A percentile compares a stretch with the other conserved stretches of the same genome.
Evolutionary conservation across 2,329 filamentous ascomycete genomes (phyloP).

Genomic region (Clarireedia sp.): DNA sequence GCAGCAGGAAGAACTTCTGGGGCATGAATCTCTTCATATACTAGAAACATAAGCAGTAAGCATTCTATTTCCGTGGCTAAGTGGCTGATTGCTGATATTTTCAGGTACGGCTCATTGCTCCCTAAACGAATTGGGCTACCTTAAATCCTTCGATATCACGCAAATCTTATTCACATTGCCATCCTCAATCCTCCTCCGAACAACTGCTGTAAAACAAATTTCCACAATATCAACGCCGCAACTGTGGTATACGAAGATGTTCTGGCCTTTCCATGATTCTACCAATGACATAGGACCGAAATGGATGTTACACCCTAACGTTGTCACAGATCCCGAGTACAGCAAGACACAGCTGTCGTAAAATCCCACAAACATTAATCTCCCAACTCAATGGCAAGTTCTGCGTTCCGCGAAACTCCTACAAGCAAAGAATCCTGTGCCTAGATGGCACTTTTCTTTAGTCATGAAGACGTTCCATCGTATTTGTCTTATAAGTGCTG

Average conservation of each 20-base stretch:
- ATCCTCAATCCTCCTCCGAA: background rate
- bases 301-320: background rate
- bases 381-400: background rate
- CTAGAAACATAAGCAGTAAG: background rate
- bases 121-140: background rate
- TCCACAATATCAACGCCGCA: background rate
- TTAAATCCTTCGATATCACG: constrained; percentile 1
- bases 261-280: background rate
- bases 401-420: background rate
- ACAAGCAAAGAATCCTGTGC: background rate
- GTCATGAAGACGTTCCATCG: background rate
- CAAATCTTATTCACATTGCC: background rate
- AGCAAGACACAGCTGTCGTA: background rate
- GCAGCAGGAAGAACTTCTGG: background rate
- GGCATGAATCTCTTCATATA: too few relatives aligned
- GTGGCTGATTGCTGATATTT: background rate
- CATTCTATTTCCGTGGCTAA: background rate
- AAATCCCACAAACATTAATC: constrained; percentile 3
- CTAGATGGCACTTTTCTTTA: background rate
- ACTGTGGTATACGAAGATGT: background rate
- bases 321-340: background rate
- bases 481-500: background rate
- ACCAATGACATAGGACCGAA: background rate
- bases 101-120: background rate
- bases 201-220: constrained; percentile 1